Evolutionary conservation across 352 stramenopile species (phyloP), one percentile per base, ranked within the genome.

Genomic region (Globisporangium parvum): DNA sequence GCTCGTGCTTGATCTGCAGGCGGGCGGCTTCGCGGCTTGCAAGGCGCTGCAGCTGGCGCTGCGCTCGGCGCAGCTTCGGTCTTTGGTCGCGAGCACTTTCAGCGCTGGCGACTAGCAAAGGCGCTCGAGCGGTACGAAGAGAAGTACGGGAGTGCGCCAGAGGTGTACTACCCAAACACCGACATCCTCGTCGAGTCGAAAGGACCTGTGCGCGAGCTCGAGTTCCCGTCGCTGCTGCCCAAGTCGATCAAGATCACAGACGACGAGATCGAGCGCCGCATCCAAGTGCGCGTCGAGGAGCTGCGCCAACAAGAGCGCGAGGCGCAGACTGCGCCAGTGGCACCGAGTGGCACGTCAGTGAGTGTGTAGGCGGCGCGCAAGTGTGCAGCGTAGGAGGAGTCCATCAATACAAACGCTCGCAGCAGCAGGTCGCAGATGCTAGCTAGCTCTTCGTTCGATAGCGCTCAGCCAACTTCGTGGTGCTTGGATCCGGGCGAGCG

Each of bases 211-310:
- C 67, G 68, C 14, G 66, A 71, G 44, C 63, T 91, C 21, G 75
- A 72, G 20, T 84, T 94, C 53, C 84, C 81, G 21, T 89, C 79
- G 23, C 66, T 94, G 42, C 60, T 94, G 51, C 84, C 84, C 1
- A 66, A 72, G 33, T 85, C 75, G 46, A 59, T 80, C 44, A 89
- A 92, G 53, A 72, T 87, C 48, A 70, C 72, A 1, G 80, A 92
- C 0, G 80, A 91, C 12, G 85, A 94, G 60, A 73, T 94, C 35
- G 82, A 94, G 63, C 73, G 71, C 15, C 85, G 85, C 51, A 79
- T 94, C 33, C 59, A 88, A 45, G 70, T 65, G n/a, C 82, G 85
- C 35, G 69, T 94, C 55, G 67, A 85, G 10, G 80, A 93, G 51
- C 59, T 94, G 14, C 73, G 78, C 47, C 15, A 61, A 69, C 31